Base-by-base conservation (phyloP, 768 basidiomycete species). In the Tylopilus felleus region DNA sequence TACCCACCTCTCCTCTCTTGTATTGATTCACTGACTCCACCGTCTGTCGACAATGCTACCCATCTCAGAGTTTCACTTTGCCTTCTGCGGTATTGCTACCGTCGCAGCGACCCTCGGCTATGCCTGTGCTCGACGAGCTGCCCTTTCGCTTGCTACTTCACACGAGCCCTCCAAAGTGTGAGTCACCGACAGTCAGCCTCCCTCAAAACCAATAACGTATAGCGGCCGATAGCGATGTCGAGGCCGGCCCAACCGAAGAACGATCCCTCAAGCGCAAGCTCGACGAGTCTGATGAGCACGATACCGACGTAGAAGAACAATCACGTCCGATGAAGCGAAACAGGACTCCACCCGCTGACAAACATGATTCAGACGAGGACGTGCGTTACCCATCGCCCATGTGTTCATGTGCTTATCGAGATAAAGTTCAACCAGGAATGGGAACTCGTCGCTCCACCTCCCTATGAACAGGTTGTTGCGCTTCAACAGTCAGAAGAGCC, bases 81-180 rank as follows among this genome's bases (percentile, higher is more conserved):
- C 81, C 27, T 75, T 81, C 51, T 79, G 76, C 48, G 79, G 81
- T 56, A 71, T 84, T 52, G 81, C 82, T 28, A 82, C 82, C 16
- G 76, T 83, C 58, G 81, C 82, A 50, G 82, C 81, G 8, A 80
- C 79, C 14, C 75, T 83, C 23, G 80, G 82, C 47, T 84, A 83
- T 58, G 79, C 80, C 4, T 82, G 74, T 56, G 70, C 77, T 21
- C 78, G 81, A 47, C 77, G 76, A 52, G 68, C 65, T 10, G 59
- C 50, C 29, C 43, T 51, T 19, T 55, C 62, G 36, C 47, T 67
- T 12, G 42, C 57, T 42, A 36, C 65, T 33, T n/a, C 58, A 27
- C 53, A 53, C 60, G 52, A 61, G n/a, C 5, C 42, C 50, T 57
- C 58, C 61, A 60, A 55, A 62, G 61, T 57, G 69, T 72, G 56